Base-by-base conservation (phyloP, 129 eudicot species). In the Helianthus tuberosus region DNA sequence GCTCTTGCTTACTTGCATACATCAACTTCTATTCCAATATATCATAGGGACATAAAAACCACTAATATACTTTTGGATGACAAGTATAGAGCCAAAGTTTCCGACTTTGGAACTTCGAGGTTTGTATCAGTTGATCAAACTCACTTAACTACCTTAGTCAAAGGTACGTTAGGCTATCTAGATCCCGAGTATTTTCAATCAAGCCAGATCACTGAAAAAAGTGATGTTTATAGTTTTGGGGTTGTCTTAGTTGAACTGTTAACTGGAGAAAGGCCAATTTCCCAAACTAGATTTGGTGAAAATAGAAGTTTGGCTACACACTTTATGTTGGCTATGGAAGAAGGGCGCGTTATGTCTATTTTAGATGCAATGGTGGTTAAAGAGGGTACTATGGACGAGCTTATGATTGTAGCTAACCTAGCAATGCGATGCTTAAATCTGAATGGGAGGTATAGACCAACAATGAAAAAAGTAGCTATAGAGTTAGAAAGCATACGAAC, bases 51-150 rank as follows among this genome's bases (percentile, higher is more conserved):
- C 62, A 20, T 17, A 35, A 53, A 15, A 53, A 53, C 59, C 0
- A 53, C 17, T 3, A 50, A 53, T 7, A 53, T 53, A 5, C 59
- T 55, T 55, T 55, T 17, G 35, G 62, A 55, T 55, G 62, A 55
- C 13, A 55, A 55, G 17, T 20, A 55, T 12, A 17, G 62, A 2
- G 62, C 32, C 35, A 55, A 55, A 55, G 35, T 55, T 55, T 55
- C 62, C 9, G 62, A 55, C 62, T 55, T 55, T 55, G 62, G 62
- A 17, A 55, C 62, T 55, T 55, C 62, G 17, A 55, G 62, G 8
- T 55, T 20, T 17, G 8, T n/a, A n/a, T n/a, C n/a, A n/a, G n/a
- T n/a, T n/a, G n/a, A n/a, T n/a, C n/a, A n/a, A n/a, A n/a, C n/a
- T n/a, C n/a, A n/a, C n/a, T n/a, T n/a, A n/a, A n/a, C n/a, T n/a